Conservation (phyloP, 441 rosid species). For the Manihot esculenta region DNA sequence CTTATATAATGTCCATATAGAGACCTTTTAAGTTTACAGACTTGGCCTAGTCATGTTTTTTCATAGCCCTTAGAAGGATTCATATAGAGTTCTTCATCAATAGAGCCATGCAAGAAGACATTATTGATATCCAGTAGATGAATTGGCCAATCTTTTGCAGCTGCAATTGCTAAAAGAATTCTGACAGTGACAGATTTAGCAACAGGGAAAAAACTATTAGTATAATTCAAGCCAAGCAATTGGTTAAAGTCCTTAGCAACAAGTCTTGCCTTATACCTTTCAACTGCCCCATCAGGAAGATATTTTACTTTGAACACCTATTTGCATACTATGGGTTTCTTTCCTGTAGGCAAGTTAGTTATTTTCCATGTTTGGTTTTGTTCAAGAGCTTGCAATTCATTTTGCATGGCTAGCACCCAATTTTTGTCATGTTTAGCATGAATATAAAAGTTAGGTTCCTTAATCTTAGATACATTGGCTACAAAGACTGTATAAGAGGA, state of each 20-base stretch:
- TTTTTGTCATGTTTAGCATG: too few relatives aligned
- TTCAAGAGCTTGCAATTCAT: too few relatives aligned
- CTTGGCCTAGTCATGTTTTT: background rate
- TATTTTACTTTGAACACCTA: constrained; percentile 10
- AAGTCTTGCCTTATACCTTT: background rate
- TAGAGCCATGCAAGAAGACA: background rate
- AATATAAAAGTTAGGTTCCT: too few relatives aligned
- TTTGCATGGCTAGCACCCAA: too few relatives aligned
- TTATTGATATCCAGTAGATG: background rate
- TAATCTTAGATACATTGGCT: too few relatives aligned
- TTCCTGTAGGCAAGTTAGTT: background rate
- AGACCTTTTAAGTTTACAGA: background rate
- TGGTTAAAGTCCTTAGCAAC: constrained; percentile 18
- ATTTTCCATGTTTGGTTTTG: too few relatives aligned
- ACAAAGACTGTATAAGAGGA: too few relatives aligned
- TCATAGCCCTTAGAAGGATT: background rate
- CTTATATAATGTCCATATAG: background rate
- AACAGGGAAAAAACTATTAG: constrained; percentile 9
- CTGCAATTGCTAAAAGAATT: background rate
- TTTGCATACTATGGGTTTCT: constrained; percentile 12
- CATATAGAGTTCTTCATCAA: background rate
- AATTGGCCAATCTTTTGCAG: background rate
- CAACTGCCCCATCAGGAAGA: background rate
- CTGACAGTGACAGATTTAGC: background rate
- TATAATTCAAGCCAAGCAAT: background rate